These are phyloP conservation scores for Stenocarpella maydis DNA, from an alignment of 2,329 filamentous ascomycete species.

Conservation along the genomic window DNA sequence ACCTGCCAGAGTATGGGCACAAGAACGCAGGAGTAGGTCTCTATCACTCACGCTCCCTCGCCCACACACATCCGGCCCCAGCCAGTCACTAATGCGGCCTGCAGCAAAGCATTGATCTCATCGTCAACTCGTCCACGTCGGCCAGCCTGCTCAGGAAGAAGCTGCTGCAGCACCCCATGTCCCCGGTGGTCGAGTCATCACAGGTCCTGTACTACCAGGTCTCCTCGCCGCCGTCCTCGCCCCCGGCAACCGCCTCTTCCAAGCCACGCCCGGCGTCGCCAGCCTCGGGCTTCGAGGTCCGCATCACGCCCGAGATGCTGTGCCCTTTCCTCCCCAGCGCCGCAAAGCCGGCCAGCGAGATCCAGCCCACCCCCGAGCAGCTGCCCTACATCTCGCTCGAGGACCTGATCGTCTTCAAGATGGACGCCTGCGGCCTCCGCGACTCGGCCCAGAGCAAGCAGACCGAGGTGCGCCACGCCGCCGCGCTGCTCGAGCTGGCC, in stretches of 20 bases:
- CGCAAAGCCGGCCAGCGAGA: conserved; percentile 30
- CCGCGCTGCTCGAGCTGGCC: conserved; percentile 31
- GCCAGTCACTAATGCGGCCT: neutral
- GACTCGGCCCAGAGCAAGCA: conserved; percentile 34
- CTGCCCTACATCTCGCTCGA: conserved; percentile 33
- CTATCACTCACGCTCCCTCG: too few relatives aligned
- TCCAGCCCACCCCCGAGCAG: conserved; percentile 15
- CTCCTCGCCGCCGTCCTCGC: conserved; percentile 20
- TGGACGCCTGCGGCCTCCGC: conserved; percentile 33
- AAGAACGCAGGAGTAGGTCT: conserved; percentile 22
- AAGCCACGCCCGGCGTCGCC: conserved; percentile 5
- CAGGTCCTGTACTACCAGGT: conserved; percentile 34
- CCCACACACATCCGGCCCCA: too few relatives aligned
- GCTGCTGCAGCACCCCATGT: conserved; percentile 33
- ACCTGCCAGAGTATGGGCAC: conserved; percentile 28
- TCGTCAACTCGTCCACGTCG: conserved; percentile 34
- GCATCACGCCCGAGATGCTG: conserved; percentile 36
- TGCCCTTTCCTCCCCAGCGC: conserved; percentile 34
- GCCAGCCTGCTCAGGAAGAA: conserved; percentile 35
- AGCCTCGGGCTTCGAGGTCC: conserved; percentile 30
- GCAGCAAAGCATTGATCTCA: conserved; percentile 34
- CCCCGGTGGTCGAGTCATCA: conserved; percentile 29
- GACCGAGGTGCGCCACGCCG: conserved; percentile 31
- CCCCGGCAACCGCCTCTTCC: conserved; percentile 13
- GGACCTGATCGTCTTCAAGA: conserved; percentile 35